A percentile compares a stretch with the other conserved stretches of the same genome.
These are phyloP conservation scores for Colletotrichum salicis DNA, from an alignment of 2,329 filamentous ascomycete genomes.

Conservation along the genomic window DNA sequence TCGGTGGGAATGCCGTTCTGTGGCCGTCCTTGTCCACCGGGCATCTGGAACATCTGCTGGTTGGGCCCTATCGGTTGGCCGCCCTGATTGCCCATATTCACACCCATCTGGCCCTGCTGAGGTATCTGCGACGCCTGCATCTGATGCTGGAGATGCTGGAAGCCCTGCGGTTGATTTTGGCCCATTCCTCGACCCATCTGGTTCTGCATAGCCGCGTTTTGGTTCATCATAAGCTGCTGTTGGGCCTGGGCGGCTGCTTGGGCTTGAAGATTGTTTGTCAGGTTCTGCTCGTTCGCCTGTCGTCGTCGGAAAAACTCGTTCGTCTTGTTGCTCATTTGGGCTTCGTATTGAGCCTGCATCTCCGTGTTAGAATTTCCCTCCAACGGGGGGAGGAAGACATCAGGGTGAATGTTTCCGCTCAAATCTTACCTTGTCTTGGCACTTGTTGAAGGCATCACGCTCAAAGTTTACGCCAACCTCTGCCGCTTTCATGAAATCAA, in stretches of 20 bases:
- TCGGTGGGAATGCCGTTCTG: slow-evolving; percentile 45
- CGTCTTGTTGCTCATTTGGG: slow-evolving; percentile 56
- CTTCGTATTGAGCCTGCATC: slow-evolving; percentile 60
- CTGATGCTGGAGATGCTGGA: slow-evolving; percentile 68
- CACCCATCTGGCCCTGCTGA: slow-evolving; percentile 54
- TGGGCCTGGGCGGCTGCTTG: slow-evolving; percentile 52
- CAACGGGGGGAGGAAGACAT: slow-evolving; percentile 23
- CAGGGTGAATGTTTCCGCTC: background rate
- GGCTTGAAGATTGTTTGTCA: slow-evolving; percentile 62
- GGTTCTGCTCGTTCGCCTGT: slow-evolving; percentile 58
- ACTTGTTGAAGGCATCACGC: slow-evolving; percentile 57
- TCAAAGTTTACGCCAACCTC: slow-evolving; percentile 59
- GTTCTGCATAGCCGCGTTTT: slow-evolving; percentile 57
- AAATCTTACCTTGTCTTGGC: slow-evolving; percentile 58
- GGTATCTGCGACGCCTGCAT: slow-evolving; percentile 66
- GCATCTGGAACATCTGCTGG: slow-evolving; percentile 51
- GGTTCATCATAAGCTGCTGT: slow-evolving; percentile 63
- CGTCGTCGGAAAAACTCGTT: slow-evolving; percentile 62
- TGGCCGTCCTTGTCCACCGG: slow-evolving; percentile 47
- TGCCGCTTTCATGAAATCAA: slow-evolving; percentile 54
- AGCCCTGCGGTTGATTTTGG: slow-evolving; percentile 62
- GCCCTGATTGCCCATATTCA: slow-evolving; percentile 53
- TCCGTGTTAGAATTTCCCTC: background rate
- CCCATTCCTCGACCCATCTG: slow-evolving; percentile 63
- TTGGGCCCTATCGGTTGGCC: slow-evolving; percentile 52